These are phyloP conservation scores for Rhodofomes roseus DNA, from an alignment of 1,284 basidiomycete species.

Conservation along the genomic window DNA sequence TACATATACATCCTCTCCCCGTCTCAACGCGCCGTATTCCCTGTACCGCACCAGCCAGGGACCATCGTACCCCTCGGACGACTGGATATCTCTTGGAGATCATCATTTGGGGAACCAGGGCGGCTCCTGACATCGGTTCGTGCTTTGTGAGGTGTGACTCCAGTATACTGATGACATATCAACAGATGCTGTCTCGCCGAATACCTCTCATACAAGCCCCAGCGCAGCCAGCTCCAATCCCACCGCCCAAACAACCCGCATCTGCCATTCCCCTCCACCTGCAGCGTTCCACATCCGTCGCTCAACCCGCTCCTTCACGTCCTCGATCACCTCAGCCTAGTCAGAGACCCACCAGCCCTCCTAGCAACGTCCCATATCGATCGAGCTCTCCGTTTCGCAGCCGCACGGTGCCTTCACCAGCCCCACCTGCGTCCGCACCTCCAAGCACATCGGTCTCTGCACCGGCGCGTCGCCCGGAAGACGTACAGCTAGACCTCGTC, in stretches of 20 bases:
- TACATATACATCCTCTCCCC: constrained; percentile 80
- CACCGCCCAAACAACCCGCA: constrained; percentile 41
- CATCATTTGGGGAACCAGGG: constrained; percentile 77
- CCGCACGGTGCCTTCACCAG: constrained; percentile 27
- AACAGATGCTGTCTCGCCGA: constrained; percentile 65
- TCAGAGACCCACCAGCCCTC: constrained; percentile 40
- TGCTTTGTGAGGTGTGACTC: constrained; percentile 1
- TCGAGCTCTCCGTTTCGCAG: constrained; percentile 55
- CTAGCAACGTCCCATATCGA: constrained; percentile 35
- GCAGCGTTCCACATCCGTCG: constrained; percentile 45
- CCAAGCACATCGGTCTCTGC: neutral
- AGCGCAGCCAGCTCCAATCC: constrained; percentile 20
- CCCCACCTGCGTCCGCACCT: neutral
- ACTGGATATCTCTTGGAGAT: constrained; percentile 81
- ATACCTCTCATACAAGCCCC: constrained; percentile 48
- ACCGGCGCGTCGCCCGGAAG: constrained; percentile 23
- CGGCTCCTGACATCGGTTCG: constrained; percentile 72
- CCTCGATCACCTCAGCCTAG: constrained; percentile 49
- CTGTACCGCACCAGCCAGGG: constrained; percentile 56
- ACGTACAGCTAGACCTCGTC: constrained; percentile 58
- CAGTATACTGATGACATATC: neutral
- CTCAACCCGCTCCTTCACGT: constrained; percentile 39
- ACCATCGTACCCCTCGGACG: constrained; percentile 73
- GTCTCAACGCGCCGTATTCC: constrained; percentile 41
- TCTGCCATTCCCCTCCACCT: constrained; percentile 72